Percentiles rank a stretch among this genome's conserved stretches.
Conservation (phyloP, 768 basidiomycete species). For the Auriscalpium microsporum region DNA sequence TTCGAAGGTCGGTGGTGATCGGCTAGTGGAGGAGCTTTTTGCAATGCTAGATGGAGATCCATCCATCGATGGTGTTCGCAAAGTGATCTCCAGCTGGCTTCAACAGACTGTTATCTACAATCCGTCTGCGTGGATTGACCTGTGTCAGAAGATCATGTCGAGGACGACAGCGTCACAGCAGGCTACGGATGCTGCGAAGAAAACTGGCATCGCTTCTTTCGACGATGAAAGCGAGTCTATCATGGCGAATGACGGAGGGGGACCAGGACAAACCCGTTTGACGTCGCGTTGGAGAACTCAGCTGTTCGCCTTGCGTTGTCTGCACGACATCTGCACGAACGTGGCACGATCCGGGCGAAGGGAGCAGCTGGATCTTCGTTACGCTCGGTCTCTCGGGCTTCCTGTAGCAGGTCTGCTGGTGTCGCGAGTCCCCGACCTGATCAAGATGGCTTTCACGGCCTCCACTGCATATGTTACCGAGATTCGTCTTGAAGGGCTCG, state of each 20-base stretch:
- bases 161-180: slow-evolving; percentile 82
- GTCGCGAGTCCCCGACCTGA: slow-evolving; percentile 83
- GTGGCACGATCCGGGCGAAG: slow-evolving; percentile 62
- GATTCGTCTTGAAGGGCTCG: slow-evolving; percentile 83
- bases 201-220: slow-evolving; percentile 36
- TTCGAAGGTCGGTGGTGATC: slow-evolving; percentile 90
- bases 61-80: slow-evolving; percentile 85
- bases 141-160: slow-evolving; percentile 96
- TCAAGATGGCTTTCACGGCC: slow-evolving; percentile 97
- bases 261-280: slow-evolving; percentile 31
- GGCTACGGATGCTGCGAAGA: slow-evolving; percentile 51
- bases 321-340: slow-evolving; percentile 80
- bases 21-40: slow-evolving; percentile 89
- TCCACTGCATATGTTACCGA: slow-evolving; percentile 95
- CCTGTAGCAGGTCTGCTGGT: slow-evolving; percentile 60
- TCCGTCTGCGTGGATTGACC: slow-evolving; percentile 96
- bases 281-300: slow-evolving; percentile 96
- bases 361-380: slow-evolving; percentile 77
- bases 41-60: slow-evolving; percentile 93
- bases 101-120: slow-evolving; percentile 89
- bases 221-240: slow-evolving; percentile 96
- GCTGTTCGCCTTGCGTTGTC: slow-evolving; percentile 84
- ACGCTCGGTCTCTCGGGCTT: slow-evolving; percentile 56
- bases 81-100: slow-evolving; percentile 91
- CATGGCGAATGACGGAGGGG: slow-evolving; percentile 33